Percentiles rank a stretch among this genome's conserved stretches.
phyloP scores from a whole-genome alignment of 2,329 filamentous ascomycete genomes.

The Chalaropsis ovoidea region DNA sequence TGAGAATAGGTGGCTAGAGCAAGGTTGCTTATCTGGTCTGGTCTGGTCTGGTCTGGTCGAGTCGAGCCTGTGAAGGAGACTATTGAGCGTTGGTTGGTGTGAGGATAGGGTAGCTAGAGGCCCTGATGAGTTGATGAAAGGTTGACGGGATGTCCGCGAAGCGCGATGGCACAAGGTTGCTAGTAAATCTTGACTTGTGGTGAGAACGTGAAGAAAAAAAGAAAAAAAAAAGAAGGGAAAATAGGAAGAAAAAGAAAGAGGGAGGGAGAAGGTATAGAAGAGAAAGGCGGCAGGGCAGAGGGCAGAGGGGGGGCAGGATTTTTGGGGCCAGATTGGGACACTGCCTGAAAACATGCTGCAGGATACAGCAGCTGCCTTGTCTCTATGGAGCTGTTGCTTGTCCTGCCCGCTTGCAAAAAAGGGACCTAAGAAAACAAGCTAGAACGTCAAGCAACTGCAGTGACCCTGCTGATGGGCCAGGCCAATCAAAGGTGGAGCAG shows the following conservation, averaged over 20 bases:
- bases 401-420: background rate
- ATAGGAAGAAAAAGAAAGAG: conserved; percentile 30
- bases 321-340: conserved; percentile 11
- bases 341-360: conserved; percentile 9
- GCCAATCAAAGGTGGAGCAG: conserved; percentile 2
- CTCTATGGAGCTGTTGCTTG: conserved; percentile 8
- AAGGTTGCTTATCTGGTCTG: conserved; percentile 20
- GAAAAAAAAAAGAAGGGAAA: conserved; percentile 19
- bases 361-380: conserved; percentile 1
- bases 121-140: conserved; percentile 55
- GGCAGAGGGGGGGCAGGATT: conserved; percentile 11
- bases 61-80: conserved; percentile 25
- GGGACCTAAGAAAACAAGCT: conserved; percentile 14
- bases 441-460: background rate
- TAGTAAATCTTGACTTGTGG: conserved; percentile 34
- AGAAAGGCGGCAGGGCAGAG: conserved; percentile 7
- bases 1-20: conserved; percentile 24
- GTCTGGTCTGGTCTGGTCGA: conserved; percentile 5
- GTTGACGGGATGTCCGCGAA: conserved; percentile 35
- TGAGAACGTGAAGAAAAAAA: conserved; percentile 32
- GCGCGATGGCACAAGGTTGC: conserved; percentile 27
- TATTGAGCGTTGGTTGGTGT: conserved; percentile 25
- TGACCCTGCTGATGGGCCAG: background rate
- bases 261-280: conserved; percentile 26
- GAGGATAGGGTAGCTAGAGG: conserved; percentile 76